Evolutionary conservation across 139 green algal genomes (phyloP).

Genomic region (Bryopsis sp.): DNA sequence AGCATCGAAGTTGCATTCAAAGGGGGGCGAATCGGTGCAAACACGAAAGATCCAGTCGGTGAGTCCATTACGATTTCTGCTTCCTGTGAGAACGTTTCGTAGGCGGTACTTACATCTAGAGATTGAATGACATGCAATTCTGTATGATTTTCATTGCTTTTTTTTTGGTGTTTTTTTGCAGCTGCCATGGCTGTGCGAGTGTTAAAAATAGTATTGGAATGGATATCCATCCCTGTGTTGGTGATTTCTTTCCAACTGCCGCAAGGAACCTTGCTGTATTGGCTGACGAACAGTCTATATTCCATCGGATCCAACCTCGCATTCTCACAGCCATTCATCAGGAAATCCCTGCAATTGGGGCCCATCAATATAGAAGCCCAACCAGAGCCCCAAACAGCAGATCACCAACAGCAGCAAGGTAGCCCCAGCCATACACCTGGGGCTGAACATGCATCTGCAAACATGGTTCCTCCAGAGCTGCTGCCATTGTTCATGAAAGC

Average conservation of each 20-base stretch:
- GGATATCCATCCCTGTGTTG: background rate
- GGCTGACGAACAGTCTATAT: background rate
- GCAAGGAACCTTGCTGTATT: slow-evolving; percentile 11
- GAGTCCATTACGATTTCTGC: background rate
- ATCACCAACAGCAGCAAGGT: too few species aligned
- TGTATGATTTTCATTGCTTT: background rate
- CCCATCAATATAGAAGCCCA: too few species aligned
- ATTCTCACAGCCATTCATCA: too few species aligned
- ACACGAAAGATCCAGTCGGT: background rate
- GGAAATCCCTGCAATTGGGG: too few species aligned
- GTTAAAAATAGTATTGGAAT: background rate
- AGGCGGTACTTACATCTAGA: background rate
- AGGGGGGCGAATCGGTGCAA: background rate
- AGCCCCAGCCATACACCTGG: too few species aligned
- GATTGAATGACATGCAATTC: background rate
- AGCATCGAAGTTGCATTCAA: background rate
- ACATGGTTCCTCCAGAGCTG: too few species aligned
- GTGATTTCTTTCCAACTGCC: slow-evolving; percentile 10
- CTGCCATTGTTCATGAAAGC: background rate
- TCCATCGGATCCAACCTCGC: background rate
- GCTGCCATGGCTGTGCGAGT: background rate
- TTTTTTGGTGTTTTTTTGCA: background rate
- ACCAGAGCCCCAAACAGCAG: too few species aligned
- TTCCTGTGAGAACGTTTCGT: background rate
- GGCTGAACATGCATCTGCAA: too few species aligned